These are phyloP conservation scores for Aspergillus alliaceus DNA, from an alignment of 2,329 filamentous ascomycete genomes.

Conservation along the genomic window DNA sequence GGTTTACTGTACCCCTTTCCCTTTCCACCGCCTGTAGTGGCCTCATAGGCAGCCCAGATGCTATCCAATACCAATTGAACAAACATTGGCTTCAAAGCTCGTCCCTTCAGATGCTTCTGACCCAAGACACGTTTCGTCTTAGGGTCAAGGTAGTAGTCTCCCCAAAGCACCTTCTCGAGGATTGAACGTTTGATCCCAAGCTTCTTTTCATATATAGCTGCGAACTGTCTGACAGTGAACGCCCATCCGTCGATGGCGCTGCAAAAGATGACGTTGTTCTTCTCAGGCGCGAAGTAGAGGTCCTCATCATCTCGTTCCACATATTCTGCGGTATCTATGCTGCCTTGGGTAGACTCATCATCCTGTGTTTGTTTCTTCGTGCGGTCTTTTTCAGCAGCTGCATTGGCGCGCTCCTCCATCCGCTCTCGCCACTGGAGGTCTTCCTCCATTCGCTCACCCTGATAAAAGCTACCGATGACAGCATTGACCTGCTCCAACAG, in stretches of 20 bases:
- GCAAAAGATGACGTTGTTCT: conserved; percentile 98
- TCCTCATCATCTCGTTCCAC: conserved; percentile 95
- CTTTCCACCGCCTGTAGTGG: conserved; percentile 77
- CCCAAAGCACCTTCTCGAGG: conserved; percentile 94
- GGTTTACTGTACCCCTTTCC: conserved; percentile 69
- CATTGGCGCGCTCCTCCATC: conserved; percentile 81
- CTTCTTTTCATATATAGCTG: conserved; percentile 91
- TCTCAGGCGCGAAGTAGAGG: conserved; percentile 96
- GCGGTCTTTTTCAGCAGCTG: conserved; percentile 58
- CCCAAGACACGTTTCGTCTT: conserved; percentile 94
- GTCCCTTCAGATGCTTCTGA: conserved; percentile 88
- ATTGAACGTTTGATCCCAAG: conserved; percentile 85
- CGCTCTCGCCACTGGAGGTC: conserved; percentile 93
- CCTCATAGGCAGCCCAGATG: conserved; percentile 93
- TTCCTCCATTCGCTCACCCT: conserved; percentile 97
- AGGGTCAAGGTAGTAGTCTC: conserved; percentile 92
- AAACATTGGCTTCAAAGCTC: conserved; percentile 92
- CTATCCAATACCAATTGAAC: conserved; percentile 94
- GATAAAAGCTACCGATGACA: conserved; percentile 94
- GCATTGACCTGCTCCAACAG: conserved; percentile 95
- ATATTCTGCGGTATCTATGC: conserved; percentile 59
- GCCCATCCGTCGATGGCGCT: conserved; percentile 99
- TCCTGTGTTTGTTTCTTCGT: conserved; percentile 36
- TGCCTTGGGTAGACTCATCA: conserved; percentile 52
- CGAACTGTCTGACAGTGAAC: conserved; percentile 94